These are phyloP conservation scores for Fusarium tupiense DNA, from an alignment of 2,329 filamentous ascomycete species.

Conservation along the genomic window DNA sequence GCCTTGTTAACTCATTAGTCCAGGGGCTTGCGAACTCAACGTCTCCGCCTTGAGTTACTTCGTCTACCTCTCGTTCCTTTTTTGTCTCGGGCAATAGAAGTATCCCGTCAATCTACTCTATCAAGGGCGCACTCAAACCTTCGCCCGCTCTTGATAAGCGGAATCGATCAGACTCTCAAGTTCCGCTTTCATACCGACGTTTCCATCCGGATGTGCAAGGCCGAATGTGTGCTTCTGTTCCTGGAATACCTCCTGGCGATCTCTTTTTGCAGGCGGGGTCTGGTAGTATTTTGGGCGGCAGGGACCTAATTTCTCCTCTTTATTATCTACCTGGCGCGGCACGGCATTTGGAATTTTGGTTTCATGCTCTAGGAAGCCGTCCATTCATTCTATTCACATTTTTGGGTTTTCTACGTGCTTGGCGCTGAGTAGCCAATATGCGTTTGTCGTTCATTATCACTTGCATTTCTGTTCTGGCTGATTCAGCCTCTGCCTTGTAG, in stretches of 20 bases:
- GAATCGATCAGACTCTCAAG: not conserved
- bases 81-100: not conserved
- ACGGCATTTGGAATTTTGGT: not conserved
- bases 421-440: slow-evolving; percentile 14
- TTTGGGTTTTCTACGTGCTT: not conserved
- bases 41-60: not conserved
- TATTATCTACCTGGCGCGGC: not conserved
- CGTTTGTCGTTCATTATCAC: slow-evolving; percentile 19
- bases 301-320: not conserved
- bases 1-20: not conserved
- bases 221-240: not conserved
- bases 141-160: not conserved
- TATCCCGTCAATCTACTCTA: not conserved
- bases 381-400: not conserved
- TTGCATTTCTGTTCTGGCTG: slow-evolving; percentile 19
- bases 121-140: not conserved
- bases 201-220: not conserved
- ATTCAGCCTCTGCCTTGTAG: slow-evolving; percentile 17
- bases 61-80: not conserved
- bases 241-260: not conserved
- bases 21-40: not conserved
- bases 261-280: not conserved
- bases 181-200: not conserved
- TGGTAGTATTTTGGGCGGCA: not conserved
- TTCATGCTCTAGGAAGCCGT: not conserved